Evolutionary conservation across 352 stramenopile species (phyloP), one percentile per base, ranked within the genome.

Genomic region (Globisporangium spiculum): DNA sequence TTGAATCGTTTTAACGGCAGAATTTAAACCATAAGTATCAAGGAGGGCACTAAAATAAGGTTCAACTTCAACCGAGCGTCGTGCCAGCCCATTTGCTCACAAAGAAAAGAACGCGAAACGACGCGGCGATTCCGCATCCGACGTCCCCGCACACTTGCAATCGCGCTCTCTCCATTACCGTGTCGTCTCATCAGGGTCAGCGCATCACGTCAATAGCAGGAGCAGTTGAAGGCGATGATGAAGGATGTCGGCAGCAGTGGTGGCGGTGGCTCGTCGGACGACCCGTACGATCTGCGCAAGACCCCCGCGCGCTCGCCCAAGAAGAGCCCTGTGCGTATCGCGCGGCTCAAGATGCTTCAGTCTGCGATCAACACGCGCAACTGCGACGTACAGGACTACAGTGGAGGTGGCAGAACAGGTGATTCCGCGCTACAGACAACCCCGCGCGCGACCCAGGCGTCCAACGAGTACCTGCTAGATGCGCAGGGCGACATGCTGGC

Each of bases 291-390:
- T 12, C 14, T 24, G 30, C 32, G 52, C 14, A 27, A 61, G 4
- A 36, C 14, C 10, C 10, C 38, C 27, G 12, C 48, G 7, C 69
- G 72, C 3, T 90, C 86, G 50, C 79, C 82, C 44, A 90, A 90
- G 69, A 89, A 83, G 60, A 92, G 80, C 46, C 86, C 88, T 12
- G 86, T 92, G 63, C 84, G 86, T 5, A 85, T 94, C 30, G 84
- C 83, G 14, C 69, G 88, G 9, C 78, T 95, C 24, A 92, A 94
- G 66, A 94, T 94, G 81, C 75, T 95, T 48, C 88, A 94, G 69
- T 85, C 78, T 12, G 84, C 88, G 9, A 92, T 95, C 75, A 91
- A 93, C 61, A 86, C 86, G 2, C 81, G 84, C 48, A 92, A 91
- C 57, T 92, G 84, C 64, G 80, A 92, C 34, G 58, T 91, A 6